Evolutionary conservation across 225 moss, liverwort and hornwort genomes (phyloP), one percentile per base, ranked within the genome.

Genomic region (Ulota crispa): DNA sequence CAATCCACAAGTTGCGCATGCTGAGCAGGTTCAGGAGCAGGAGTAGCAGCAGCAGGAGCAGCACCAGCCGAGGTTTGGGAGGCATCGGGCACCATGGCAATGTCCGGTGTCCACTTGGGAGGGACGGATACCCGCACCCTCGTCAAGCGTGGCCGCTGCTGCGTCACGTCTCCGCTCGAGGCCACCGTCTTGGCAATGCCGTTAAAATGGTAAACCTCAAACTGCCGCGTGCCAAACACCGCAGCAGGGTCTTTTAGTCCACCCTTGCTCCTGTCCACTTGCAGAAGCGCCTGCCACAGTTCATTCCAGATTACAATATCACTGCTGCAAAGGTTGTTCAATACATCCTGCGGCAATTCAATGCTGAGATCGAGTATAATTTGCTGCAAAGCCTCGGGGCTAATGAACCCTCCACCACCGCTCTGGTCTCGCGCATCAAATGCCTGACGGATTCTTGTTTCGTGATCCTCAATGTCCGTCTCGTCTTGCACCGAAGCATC

Each of bases 281-380:
- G 94, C 78, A 88, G 79, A 30, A 99, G 89, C 15, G 92, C 88
- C 81, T 94, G 94, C 99, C 94, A 94, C n/a, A 99, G 83, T 34
- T 99, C 99, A 82, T 94, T 99, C 99, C 99, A 99, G 72, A 96
- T 92, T 19, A 99, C 94, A 47, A 99, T 96, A 64, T 99, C 99
- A 71, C 89, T 93, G 83, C 86, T 93, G 47, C 93, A 94, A 6
- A 99, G 93, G 70, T 80, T 92, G 74, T 87, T 90, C 9, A 92
- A 84, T 74, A 91, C 85, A 39, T 99, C 99, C 73, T 87, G 92
- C 67, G 94, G 94, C 90, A 99, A 89, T 60, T 94, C 90, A 41
- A 99, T 92, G 59, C 85, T 92, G 59, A 93, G 84, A 74, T 99
- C 92, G 4, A 77, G 81, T 74, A 95, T 31, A 19, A 99, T 71